phyloP scores from a whole-genome alignment of 2,329 filamentous ascomycete genomes.

The Paecilomyces sp. region DNA sequence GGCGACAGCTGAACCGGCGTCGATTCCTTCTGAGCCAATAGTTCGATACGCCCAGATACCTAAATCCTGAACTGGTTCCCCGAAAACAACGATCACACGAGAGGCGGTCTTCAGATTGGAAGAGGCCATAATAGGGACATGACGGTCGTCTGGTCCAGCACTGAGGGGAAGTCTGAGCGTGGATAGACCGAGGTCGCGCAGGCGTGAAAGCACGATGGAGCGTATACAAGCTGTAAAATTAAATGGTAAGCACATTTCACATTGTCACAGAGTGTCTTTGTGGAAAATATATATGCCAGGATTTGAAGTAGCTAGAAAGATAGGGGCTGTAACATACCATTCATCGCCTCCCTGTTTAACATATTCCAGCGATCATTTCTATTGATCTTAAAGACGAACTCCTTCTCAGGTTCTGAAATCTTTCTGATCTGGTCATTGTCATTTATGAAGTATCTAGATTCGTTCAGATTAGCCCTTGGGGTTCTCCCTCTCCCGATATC shows the following conservation, averaged over 20 bases:
- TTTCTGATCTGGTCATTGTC: conserved; percentile 66
- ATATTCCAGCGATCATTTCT: conserved; percentile 72
- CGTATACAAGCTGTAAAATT: conserved; percentile 52
- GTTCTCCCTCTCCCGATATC: neutral
- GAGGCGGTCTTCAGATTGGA: conserved; percentile 48
- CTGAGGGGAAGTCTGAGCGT: conserved; percentile 57
- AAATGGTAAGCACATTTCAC: neutral
- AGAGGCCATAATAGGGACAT: conserved; percentile 63
- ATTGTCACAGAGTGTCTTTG: neutral
- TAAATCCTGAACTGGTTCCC: conserved; percentile 64
- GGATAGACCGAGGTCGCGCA: conserved; percentile 53
- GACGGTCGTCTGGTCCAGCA: conserved; percentile 42
- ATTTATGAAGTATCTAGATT: conserved; percentile 67
- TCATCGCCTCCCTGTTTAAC: conserved; percentile 65
- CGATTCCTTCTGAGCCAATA: conserved; percentile 57
- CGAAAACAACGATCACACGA: conserved; percentile 67
- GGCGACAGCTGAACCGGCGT: conserved; percentile 62
- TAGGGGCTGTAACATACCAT: conserved; percentile 48
- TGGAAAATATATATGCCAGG: neutral
- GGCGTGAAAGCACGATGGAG: conserved; percentile 54
- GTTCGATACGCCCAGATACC: conserved; percentile 68
- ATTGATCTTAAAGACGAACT: conserved; percentile 68
- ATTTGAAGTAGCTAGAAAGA: neutral
- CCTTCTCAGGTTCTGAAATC: conserved; percentile 58
- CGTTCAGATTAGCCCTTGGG: neutral